A percentile compares a stretch with the other conserved stretches of the same genome.
These are phyloP conservation scores for Lycium ferocissimum DNA, from an alignment of 257 asterid genomes.

Conservation along the genomic window DNA sequence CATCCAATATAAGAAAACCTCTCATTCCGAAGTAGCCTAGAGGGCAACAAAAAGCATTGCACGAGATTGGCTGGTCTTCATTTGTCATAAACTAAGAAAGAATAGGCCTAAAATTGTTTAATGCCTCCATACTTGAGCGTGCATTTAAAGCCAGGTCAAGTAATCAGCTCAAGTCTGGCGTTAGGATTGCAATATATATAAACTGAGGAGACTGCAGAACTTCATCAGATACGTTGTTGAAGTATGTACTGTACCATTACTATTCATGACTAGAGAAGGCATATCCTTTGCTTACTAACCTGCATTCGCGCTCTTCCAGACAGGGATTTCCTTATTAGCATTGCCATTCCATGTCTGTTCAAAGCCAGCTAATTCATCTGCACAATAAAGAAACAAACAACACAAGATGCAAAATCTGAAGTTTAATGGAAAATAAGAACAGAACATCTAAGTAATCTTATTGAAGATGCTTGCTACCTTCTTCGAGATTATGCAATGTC, in stretches of 20 bases:
- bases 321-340: slow-evolving; percentile 46
- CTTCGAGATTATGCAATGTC: slow-evolving; percentile 74
- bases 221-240: not conserved
- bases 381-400: slow-evolving; percentile 24
- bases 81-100: not conserved
- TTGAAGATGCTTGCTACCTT: slow-evolving; percentile 60
- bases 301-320: slow-evolving; percentile 38
- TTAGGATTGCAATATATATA: not conserved
- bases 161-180: not conserved
- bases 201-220: not conserved
- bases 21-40: not conserved
- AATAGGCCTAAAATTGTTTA: not conserved
- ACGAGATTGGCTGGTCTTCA: not conserved
- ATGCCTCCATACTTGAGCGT: not conserved
- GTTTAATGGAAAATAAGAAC: not conserved
- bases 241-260: not conserved
- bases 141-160: not conserved
- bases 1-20: not conserved
- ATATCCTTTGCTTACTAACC: slow-evolving; percentile 40
- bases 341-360: slow-evolving; percentile 73
- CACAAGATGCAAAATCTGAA: not conserved
- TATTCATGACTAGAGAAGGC: not conserved
- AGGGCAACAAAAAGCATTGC: not conserved
- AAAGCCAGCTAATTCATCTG: slow-evolving; percentile 77
- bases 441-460: not conserved